Evolutionary conservation across 2,329 filamentous ascomycete species (phyloP).

Genomic region (Talaromyces verruculosus): DNA sequence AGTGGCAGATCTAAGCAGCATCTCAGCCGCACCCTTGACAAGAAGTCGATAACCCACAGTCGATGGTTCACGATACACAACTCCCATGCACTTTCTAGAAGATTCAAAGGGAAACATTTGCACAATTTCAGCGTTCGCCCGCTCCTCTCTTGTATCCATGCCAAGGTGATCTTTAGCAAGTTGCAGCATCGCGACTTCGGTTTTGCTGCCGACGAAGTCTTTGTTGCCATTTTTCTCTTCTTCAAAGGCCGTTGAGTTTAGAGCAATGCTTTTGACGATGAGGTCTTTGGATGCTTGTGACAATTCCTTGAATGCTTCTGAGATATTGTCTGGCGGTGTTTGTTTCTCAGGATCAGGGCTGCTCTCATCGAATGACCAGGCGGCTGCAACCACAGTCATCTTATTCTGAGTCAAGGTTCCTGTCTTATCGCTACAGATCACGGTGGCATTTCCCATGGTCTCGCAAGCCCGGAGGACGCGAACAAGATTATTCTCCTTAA

Average conservation of each 20-base stretch:
- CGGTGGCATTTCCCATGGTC: conserved; percentile 78
- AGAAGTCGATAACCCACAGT: conserved; percentile 44
- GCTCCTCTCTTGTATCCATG: conserved; percentile 55
- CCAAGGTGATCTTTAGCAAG: conserved; percentile 64
- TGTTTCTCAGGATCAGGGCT: conserved; percentile 2
- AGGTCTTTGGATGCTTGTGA: conserved; percentile 37
- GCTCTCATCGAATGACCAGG: conserved; percentile 35
- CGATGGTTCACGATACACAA: conserved; percentile 43
- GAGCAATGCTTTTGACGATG: conserved; percentile 43
- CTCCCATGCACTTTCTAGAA: conserved; percentile 65
- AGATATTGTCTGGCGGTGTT: background rate
- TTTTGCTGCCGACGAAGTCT: conserved; percentile 72
- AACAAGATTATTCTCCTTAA: conserved; percentile 75
- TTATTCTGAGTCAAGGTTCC: conserved; percentile 73
- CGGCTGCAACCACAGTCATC: conserved; percentile 74
- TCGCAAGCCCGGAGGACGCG: conserved; percentile 75
- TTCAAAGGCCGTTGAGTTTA: conserved; percentile 71
- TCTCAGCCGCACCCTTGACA: conserved; percentile 51
- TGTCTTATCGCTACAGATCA: conserved; percentile 79
- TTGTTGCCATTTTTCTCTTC: conserved; percentile 62
- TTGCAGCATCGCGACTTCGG: conserved; percentile 71
- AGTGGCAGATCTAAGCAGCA: conserved; percentile 42
- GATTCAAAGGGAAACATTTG: conserved; percentile 77
- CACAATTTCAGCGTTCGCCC: conserved; percentile 59
- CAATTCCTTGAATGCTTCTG: conserved; percentile 29